Percentiles rank a stretch among this genome's conserved stretches.
These are phyloP conservation scores for Babesia gibsoni DNA, from an alignment of 169 alveolate genomes.

Conservation along the genomic window DNA sequence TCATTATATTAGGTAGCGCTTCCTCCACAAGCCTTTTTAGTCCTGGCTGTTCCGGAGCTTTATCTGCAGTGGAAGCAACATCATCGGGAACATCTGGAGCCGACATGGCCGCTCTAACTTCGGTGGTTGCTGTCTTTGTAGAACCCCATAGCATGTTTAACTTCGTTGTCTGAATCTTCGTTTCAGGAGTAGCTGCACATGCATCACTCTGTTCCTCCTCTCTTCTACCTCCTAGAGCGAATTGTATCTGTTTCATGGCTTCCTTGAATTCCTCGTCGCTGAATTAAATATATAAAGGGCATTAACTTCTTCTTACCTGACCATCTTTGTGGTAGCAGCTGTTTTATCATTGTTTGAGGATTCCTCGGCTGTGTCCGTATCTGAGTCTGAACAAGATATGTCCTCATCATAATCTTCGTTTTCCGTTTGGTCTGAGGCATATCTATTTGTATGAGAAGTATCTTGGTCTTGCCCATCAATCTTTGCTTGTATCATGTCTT, in stretches of 20 bases:
- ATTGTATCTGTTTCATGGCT: constrained; percentile 24
- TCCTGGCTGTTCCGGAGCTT: too few species aligned
- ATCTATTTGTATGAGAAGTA: background rate
- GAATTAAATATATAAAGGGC: background rate
- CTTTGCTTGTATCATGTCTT: constrained; percentile 13
- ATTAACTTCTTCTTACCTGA: constrained; percentile 2
- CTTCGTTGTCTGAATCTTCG: too few species aligned
- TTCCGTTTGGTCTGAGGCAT: background rate
- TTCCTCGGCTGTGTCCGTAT: background rate
- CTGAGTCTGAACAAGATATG: background rate
- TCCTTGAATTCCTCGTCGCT: constrained; percentile 31
- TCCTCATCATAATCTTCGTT: constrained; percentile 24
- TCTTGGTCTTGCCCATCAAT: constrained; percentile 11
- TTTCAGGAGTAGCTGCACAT: too few species aligned
- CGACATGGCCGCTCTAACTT: too few species aligned
- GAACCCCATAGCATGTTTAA: too few species aligned
- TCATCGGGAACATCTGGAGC: too few species aligned
- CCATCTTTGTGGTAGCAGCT: background rate
- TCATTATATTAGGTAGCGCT: background rate
- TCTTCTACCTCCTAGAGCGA: background rate
- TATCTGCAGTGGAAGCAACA: too few species aligned
- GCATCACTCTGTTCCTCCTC: background rate
- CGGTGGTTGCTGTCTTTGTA: too few species aligned
- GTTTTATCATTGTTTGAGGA: background rate
- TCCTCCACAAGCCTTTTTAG: too few species aligned